Base-by-base conservation (phyloP, 2,329 filamentous ascomycete species). In the Leptographium flavum region DNA sequence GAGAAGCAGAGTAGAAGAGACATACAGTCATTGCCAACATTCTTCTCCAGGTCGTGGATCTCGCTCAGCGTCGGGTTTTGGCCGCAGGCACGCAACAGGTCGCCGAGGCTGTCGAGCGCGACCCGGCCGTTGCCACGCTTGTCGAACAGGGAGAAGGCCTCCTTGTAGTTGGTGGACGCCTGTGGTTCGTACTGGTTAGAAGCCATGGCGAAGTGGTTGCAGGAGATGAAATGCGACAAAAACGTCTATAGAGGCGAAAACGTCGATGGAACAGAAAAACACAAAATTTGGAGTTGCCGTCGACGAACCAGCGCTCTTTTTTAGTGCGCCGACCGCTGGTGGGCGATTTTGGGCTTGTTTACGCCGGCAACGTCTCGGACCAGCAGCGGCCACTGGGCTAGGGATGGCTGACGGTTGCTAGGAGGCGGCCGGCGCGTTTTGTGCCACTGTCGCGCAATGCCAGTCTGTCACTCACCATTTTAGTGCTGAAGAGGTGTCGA, bases 81-180 rank as follows among this genome's bases (percentile, higher is more conserved):
- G 40, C 92, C 92, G 63, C 92, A 98, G 45, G 92, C 92, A 61
- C 92, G 84, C 54, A 98, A 79, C 49, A 98, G 76, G 63, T 98
- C 92, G 56, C 92, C 92, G 47, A 98, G 78, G 53, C 81, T 83
- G 54, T 90, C 83, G 63, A 88, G 73, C 35, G 83, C 68, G 56
- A 96, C 92, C 57, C 88, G 88, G 61, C 90, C 88, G 62, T 86
- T 94, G 62, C 92, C 92, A 65, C 92, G 90, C 81, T 95, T 96
- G 76, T 98, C 92, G 74, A 96, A 98, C 64, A 98, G 84, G 58
- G 88, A 88, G 69, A 98, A 98, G 56, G 92, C 92, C 81, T 98
- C 92, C 75, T 96, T 96, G 86, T 96, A 98, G 82, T 98, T 96
- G 71, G 90, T 96, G 50, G 75, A 80, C 64, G 77, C 77, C 77